Evolutionary conservation across 2,329 filamentous ascomycete genomes (phyloP).

Genomic region (Alternaria postmessia): DNA sequence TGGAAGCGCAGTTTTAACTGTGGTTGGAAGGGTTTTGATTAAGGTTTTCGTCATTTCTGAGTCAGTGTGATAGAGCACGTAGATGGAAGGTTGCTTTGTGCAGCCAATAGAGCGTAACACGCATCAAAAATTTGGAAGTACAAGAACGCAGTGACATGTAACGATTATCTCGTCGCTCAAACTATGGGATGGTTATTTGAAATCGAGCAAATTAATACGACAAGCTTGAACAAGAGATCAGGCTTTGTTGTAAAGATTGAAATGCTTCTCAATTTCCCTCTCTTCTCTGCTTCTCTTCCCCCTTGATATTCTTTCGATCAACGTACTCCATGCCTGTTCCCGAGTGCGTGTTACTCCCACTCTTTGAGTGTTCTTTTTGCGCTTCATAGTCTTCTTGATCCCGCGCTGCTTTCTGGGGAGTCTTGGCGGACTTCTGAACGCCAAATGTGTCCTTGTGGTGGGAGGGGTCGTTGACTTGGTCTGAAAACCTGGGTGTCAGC

Average conservation of each 20-base stretch:
- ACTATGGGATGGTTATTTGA: background rate
- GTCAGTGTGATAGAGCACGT: background rate
- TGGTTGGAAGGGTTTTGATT: slow-evolving; percentile 13
- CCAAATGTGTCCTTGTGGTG: no score
- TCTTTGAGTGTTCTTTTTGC: no score
- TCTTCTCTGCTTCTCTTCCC: background rate
- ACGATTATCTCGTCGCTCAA: background rate
- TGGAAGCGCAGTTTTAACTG: slow-evolving; percentile 16
- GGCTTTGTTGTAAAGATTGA: background rate
- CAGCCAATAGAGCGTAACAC: background rate
- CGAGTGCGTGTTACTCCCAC: no score
- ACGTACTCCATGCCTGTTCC: no score
- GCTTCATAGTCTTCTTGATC: no score
- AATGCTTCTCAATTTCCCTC: background rate
- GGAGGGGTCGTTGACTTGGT: no score
- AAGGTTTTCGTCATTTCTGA: background rate
- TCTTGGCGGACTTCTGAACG: no score
- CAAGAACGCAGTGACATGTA: background rate
- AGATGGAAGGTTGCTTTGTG: background rate
- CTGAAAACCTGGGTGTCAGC: no score
- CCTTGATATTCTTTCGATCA: background rate
- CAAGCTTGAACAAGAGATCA: background rate
- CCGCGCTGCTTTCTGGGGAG: no score
- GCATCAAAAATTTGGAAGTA: background rate
- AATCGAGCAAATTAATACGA: background rate